Evolutionary conservation across 139 green algal species (phyloP), one percentile per base, ranked within the genome.

Genomic region (Haematococcus lacustris): DNA sequence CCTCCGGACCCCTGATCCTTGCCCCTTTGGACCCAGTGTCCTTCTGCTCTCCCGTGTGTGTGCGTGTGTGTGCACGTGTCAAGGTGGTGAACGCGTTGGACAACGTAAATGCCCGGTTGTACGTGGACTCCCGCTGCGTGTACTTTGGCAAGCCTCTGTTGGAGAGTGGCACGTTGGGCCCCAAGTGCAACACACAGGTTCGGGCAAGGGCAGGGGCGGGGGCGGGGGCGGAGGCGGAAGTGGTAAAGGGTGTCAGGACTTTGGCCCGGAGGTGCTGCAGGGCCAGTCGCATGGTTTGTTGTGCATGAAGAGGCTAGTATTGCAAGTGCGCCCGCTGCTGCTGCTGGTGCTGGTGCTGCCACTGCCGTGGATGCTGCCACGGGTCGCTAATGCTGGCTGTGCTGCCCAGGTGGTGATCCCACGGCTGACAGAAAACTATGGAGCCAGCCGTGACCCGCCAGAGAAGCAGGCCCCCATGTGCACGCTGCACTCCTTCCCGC

Each of bases 381-480:
- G n/a, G n/a, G n/a, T n/a, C n/a, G n/a, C n/a, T n/a, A n/a, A n/a
- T n/a, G n/a, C n/a, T n/a, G n/a, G n/a, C n/a, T n/a, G n/a, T n/a
- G n/a, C n/a, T n/a, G 74, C 91, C 34, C 40, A 79, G 28, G 78
- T 86, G 53, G 89, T 97, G 17, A 85, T 98, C 37, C 95, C 95
- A 0, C 69, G 82, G 28, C 38, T 97, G 30, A 99, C 95, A 21
- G 95, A 99, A 78, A 99, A 99, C 87, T 99, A 99, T 76, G 94
- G 90, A 74, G 88, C 86, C 37, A 85, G 76, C 28, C 78, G 93
- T 17, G 94, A 97, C 76, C 93, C 93, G 1, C 93, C 93, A 0
- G 93, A 98, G 82, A 96, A 95, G 85, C 87, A 97, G 82, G 94
- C 95, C 13, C 95, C 95, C 43, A 99, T 99, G 95, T 99, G 95